Percentiles rank a stretch among this genome's conserved stretches.
These are phyloP conservation scores for Rachicladosporium sp. DNA, from an alignment of 2,329 filamentous ascomycete species.

Conservation along the genomic window DNA sequence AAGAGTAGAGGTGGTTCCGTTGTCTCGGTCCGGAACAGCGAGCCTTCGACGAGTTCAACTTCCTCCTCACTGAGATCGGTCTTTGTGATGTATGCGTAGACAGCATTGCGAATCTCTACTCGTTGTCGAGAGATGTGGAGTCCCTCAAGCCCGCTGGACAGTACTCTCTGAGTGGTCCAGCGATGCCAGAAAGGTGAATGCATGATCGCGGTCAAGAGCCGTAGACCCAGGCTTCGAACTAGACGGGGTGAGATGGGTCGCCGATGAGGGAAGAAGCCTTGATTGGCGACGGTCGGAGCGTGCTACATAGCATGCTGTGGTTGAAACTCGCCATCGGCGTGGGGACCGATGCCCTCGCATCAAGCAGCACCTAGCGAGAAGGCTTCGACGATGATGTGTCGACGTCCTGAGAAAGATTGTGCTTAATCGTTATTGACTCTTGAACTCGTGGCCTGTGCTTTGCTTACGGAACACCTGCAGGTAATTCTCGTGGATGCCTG, in stretches of 20 bases:
- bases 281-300: too few relatives aligned
- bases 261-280: too few relatives aligned
- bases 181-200: conserved; percentile 23
- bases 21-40: conserved; percentile 8
- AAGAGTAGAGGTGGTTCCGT: conserved; percentile 35
- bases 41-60: conserved; percentile 6
- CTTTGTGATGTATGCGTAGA: conserved; percentile 10
- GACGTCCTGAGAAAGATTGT: too few relatives aligned
- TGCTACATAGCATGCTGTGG: too few relatives aligned
- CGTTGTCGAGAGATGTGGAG: conserved; percentile 10
- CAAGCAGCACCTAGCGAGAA: too few relatives aligned
- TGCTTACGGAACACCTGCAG: too few relatives aligned
- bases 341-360: too few relatives aligned
- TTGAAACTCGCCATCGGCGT: too few relatives aligned
- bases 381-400: too few relatives aligned
- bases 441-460: too few relatives aligned
- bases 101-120: conserved; percentile 5
- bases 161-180: conserved; percentile 28
- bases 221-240: conserved; percentile 4
- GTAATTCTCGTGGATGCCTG: too few relatives aligned
- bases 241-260: conserved; percentile 1
- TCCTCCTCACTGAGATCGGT: conserved; percentile 4
- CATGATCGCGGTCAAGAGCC: conserved; percentile 12
- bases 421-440: too few relatives aligned
- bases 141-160: conserved; percentile 19